phyloP scores from a whole-genome alignment of 768 basidiomycete genomes.

The Termitomyces sp. region DNA sequence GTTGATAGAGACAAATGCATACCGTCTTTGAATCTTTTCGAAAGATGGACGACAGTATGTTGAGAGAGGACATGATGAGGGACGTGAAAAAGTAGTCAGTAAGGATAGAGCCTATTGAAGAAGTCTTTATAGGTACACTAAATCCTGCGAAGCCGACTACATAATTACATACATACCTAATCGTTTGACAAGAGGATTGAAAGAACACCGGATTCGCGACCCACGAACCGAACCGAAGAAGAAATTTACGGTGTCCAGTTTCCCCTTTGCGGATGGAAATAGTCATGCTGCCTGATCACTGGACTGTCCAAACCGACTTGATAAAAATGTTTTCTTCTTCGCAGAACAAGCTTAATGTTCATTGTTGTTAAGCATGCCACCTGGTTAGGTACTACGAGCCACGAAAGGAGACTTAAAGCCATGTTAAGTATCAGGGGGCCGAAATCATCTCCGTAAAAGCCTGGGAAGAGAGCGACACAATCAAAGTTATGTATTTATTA shows the following conservation, averaged over 20 bases:
- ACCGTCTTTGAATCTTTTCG: conserved; percentile 11
- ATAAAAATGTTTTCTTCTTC: not conserved
- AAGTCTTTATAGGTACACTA: conserved; percentile 3
- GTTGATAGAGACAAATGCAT: not conserved
- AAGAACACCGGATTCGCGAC: not conserved
- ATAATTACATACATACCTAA: not conserved
- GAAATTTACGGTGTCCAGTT: conserved; percentile 3
- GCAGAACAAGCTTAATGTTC: not conserved
- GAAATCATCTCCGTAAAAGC: not conserved
- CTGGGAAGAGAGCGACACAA: not conserved
- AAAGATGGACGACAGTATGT: conserved; percentile 19
- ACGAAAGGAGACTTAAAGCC: not conserved
- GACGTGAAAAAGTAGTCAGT: not conserved
- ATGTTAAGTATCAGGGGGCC: not conserved
- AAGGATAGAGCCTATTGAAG: not conserved
- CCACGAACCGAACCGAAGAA: conserved; percentile 8
- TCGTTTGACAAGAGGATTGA: not conserved
- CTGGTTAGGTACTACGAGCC: not conserved
- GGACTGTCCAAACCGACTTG: not conserved
- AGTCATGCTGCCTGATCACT: not conserved
- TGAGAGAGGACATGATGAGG: conserved; percentile 13
- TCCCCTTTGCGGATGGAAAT: not conserved
- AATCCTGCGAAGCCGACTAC: not conserved
- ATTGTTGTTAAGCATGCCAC: not conserved
- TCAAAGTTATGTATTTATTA: no score